Evolutionary conservation across 2,329 filamentous ascomycete species (phyloP).

Genomic region (Fusarium burgessii): DNA sequence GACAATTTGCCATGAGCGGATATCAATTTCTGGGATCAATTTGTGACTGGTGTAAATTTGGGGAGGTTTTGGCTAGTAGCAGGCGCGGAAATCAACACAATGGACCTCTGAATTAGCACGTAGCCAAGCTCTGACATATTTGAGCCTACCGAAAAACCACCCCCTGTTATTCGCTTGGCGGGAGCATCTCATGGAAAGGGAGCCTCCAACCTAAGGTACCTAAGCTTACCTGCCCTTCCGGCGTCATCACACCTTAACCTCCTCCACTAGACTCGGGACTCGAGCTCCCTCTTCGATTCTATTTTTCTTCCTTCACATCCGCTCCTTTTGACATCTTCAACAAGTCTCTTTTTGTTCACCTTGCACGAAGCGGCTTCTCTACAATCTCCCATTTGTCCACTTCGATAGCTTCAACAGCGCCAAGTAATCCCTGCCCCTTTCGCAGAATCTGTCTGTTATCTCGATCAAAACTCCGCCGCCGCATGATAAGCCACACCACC

Average conservation of each 20-base stretch:
- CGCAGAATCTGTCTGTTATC: slow-evolving; percentile 41
- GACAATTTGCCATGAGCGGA: slow-evolving; percentile 44
- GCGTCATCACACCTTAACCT: slow-evolving; percentile 35
- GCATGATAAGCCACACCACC: slow-evolving; percentile 42
- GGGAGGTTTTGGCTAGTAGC: neutral
- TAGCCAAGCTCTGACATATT: slow-evolving; percentile 33
- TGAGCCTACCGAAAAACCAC: slow-evolving; percentile 42
- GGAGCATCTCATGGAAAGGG: slow-evolving; percentile 38
- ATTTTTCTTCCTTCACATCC: slow-evolving; percentile 43
- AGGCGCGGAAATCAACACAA: slow-evolving; percentile 17
- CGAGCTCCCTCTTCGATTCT: slow-evolving; percentile 24
- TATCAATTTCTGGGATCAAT: slow-evolving; percentile 30
- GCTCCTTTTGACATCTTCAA: slow-evolving; percentile 40
- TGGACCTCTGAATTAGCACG: slow-evolving; percentile 10
- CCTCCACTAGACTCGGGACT: slow-evolving; percentile 13
- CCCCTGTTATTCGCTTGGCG: slow-evolving; percentile 43
- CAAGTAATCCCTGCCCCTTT: slow-evolving; percentile 43
- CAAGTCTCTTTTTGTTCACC: neutral
- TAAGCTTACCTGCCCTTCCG: slow-evolving; percentile 28
- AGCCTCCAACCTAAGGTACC: slow-evolving; percentile 16
- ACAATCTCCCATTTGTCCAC: neutral
- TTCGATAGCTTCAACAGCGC: slow-evolving; percentile 38
- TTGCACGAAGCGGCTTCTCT: slow-evolving; percentile 1
- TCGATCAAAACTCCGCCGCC: slow-evolving; percentile 22
- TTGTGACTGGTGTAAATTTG: slow-evolving; percentile 27